Conservation (phyloP, 2,329 filamentous ascomycete genomes). For the Trichoderma sp. region DNA sequence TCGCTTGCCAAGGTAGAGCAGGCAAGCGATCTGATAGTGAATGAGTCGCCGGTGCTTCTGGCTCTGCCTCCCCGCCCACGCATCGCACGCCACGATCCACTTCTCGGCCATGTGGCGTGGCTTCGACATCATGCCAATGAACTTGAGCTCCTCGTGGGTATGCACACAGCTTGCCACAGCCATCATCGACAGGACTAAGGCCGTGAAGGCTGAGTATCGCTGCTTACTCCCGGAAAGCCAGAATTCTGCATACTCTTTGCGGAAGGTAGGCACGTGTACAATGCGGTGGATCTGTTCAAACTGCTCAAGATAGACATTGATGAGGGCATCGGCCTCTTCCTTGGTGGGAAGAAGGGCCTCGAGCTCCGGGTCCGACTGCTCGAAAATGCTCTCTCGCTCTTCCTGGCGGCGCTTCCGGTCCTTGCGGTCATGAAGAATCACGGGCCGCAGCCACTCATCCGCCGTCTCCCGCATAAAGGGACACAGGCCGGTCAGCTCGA, state of each 20-base stretch:
- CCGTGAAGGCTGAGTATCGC: constrained; percentile 53
- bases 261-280: constrained; percentile 58
- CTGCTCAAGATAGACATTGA: constrained; percentile 51
- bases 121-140: constrained; percentile 56
- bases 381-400: constrained; percentile 49
- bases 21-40: constrained; percentile 58
- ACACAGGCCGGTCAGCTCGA: constrained; percentile 55
- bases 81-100: constrained; percentile 55
- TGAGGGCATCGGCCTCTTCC: constrained; percentile 47
- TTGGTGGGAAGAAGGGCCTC: constrained; percentile 49
- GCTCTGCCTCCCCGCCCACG: constrained; percentile 54
- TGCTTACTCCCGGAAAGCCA: constrained; percentile 46
- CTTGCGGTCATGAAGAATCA: constrained; percentile 54
- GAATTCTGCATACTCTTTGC: constrained; percentile 52
- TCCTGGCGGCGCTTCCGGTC: constrained; percentile 52
- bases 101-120: constrained; percentile 53
- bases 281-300: constrained; percentile 56
- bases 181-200: constrained; percentile 57
- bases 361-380: constrained; percentile 46
- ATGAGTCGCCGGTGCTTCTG: constrained; percentile 59
- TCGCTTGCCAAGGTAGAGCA: constrained; percentile 59
- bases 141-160: constrained; percentile 50
- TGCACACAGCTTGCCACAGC: constrained; percentile 57
- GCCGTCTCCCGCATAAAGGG: constrained; percentile 62
- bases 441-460: constrained; percentile 58